Evolutionary conservation across 768 basidiomycete species (phyloP).

Genomic region (Lactarius hengduanensis): DNA sequence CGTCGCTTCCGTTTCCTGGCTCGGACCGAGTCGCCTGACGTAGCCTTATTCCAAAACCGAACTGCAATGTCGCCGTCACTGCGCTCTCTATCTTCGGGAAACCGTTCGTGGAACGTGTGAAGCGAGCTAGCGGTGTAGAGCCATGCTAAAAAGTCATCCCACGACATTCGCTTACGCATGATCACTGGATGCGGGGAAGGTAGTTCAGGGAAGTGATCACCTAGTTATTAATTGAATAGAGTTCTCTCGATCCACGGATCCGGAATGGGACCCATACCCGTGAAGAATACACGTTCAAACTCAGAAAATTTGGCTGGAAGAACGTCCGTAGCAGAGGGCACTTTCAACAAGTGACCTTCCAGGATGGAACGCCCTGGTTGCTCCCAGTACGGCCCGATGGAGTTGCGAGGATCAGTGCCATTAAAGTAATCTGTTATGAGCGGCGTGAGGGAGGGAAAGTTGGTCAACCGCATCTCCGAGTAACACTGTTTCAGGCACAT

Average conservation of each 20-base stretch:
- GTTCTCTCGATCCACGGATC: not conserved
- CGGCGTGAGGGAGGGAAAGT: slow-evolving; percentile 55
- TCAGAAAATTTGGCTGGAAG: slow-evolving; percentile 40
- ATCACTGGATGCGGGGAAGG: slow-evolving; percentile 46
- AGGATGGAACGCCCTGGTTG: slow-evolving; percentile 78
- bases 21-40: slow-evolving; percentile 38
- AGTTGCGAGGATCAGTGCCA: slow-evolving; percentile 50
- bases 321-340: slow-evolving; percentile 52
- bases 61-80: slow-evolving; percentile 62
- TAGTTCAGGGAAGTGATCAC: slow-evolving; percentile 43
- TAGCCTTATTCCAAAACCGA: slow-evolving; percentile 58
- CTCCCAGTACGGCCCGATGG: slow-evolving; percentile 74
- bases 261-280: slow-evolving; percentile 40
- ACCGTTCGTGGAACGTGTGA: slow-evolving; percentile 60
- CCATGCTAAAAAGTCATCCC: slow-evolving; percentile 66
- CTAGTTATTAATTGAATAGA: slow-evolving; percentile 30
- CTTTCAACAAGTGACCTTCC: slow-evolving; percentile 63
- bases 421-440: slow-evolving; percentile 63
- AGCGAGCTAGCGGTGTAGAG: slow-evolving; percentile 70
- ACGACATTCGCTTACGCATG: slow-evolving; percentile 58
- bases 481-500: slow-evolving; percentile 35
- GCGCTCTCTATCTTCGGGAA: slow-evolving; percentile 53
- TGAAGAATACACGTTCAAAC: slow-evolving; percentile 57
- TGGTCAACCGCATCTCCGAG: slow-evolving; percentile 69
- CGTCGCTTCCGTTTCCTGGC: slow-evolving; percentile 28